A percentile compares a stretch with the other conserved stretches of the same genome.
These are phyloP conservation scores for Ogataea hybrid DNA, from an alignment of 1,139 yeast species.

Conservation along the genomic window DNA sequence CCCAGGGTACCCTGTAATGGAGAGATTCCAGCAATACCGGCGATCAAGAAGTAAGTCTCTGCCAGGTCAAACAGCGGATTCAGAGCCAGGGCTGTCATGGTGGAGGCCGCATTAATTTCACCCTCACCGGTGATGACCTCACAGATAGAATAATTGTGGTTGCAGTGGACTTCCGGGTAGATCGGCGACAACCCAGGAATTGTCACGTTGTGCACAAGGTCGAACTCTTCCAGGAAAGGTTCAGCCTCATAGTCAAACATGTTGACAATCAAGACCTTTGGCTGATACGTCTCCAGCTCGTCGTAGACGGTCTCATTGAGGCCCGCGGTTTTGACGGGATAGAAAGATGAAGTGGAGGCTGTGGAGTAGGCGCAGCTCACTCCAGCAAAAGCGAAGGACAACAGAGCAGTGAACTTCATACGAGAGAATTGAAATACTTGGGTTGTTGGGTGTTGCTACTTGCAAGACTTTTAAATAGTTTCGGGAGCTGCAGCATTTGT, in stretches of 20 bases:
- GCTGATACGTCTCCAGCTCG: slow-evolving; percentile 36
- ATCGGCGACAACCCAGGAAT: slow-evolving; percentile 65
- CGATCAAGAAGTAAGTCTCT: slow-evolving; percentile 58
- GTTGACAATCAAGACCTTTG: slow-evolving; percentile 54
- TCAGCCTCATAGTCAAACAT: slow-evolving; percentile 56
- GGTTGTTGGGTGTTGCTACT: neutral
- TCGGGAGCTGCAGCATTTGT: neutral
- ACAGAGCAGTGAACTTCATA: slow-evolving; percentile 11
- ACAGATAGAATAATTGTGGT: slow-evolving; percentile 51
- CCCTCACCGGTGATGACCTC: slow-evolving; percentile 69
- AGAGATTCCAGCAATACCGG: slow-evolving; percentile 68
- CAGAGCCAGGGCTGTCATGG: slow-evolving; percentile 53
- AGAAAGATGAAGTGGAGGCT: slow-evolving; percentile 16
- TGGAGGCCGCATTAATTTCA: slow-evolving; percentile 65
- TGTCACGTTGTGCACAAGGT: slow-evolving; percentile 50
- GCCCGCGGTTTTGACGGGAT: slow-evolving; percentile 25
- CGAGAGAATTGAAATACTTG: slow-evolving; percentile 6
- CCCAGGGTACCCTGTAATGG: slow-evolving; percentile 49
- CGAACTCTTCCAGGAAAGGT: slow-evolving; percentile 50
- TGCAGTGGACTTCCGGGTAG: slow-evolving; percentile 57
- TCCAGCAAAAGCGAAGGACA: slow-evolving; percentile 13
- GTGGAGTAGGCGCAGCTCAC: slow-evolving; percentile 12
- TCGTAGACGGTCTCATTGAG: slow-evolving; percentile 22
- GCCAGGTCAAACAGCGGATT: slow-evolving; percentile 56
- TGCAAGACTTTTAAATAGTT: neutral